phyloP scores from a whole-genome alignment of 2,329 filamentous ascomycete genomes.

The Fonsecaea nubica region DNA sequence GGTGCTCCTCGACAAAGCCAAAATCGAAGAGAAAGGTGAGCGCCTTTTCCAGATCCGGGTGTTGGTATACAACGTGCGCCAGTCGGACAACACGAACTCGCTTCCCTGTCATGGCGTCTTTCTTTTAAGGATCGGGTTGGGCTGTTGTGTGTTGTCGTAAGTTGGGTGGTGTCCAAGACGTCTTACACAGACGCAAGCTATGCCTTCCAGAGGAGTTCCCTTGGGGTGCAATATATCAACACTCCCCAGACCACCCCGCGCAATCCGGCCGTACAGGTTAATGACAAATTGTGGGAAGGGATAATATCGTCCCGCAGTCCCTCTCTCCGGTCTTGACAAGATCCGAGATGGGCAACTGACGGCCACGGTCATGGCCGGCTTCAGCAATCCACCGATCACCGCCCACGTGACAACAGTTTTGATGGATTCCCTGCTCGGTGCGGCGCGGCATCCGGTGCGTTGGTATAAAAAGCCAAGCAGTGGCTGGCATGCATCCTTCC shows the following conservation, averaged over 20 bases:
- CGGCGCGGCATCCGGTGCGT: not conserved
- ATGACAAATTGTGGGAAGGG: not conserved
- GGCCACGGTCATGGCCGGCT: not conserved
- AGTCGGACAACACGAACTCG: slow-evolving; percentile 43
- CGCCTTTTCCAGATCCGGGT: slow-evolving; percentile 42
- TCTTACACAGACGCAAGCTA: not conserved
- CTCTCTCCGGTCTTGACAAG: not conserved
- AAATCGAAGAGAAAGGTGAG: slow-evolving; percentile 44
- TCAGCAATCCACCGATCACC: slow-evolving; percentile 1
- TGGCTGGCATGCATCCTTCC: not conserved
- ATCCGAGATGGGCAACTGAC: not conserved
- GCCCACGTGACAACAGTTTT: not conserved
- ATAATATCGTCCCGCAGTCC: not conserved
- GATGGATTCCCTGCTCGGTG: not conserved
- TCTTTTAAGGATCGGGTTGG: not conserved
- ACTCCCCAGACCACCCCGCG: not conserved
- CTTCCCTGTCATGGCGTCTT: slow-evolving; percentile 16
- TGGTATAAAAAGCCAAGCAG: not conserved
- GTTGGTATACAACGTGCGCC: slow-evolving; percentile 44
- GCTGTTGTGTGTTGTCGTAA: not conserved
- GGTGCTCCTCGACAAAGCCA: slow-evolving; percentile 42
- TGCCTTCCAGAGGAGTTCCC: not conserved
- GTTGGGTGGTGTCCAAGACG: not conserved
- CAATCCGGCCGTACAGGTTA: not conserved
- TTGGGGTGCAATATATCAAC: not conserved